Evolutionary conservation across 768 basidiomycete genomes (phyloP).

Genomic region (Lactarius akahatsu): DNA sequence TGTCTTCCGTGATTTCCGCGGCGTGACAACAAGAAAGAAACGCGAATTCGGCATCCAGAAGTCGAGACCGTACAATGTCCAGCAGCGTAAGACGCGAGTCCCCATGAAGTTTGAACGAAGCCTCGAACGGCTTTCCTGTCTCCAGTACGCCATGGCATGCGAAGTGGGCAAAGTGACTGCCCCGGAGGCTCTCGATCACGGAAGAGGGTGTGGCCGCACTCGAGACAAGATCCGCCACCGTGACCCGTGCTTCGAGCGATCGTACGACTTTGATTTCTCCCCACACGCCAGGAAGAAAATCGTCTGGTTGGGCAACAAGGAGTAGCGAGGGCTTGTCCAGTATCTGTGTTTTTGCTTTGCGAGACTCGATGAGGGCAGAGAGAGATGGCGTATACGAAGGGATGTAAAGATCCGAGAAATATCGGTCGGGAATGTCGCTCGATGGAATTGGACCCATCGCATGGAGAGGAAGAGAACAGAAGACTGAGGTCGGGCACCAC

Average conservation of each 20-base stretch:
- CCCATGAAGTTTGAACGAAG: not conserved
- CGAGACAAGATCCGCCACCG: not conserved
- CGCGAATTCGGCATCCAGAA: slow-evolving; percentile 13
- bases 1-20: not conserved
- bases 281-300: not conserved
- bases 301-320: slow-evolving; percentile 11
- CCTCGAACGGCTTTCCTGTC: not conserved
- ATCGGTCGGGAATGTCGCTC: not conserved
- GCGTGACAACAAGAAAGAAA: slow-evolving; percentile 19
- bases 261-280: not conserved
- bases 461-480: slow-evolving; percentile 26
- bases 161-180: not conserved
- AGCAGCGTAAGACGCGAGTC: slow-evolving; percentile 2
- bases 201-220: not conserved
- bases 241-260: not conserved
- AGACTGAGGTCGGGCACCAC: not conserved
- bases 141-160: slow-evolving; percentile 16
- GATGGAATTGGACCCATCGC: slow-evolving; percentile 23
- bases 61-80: slow-evolving; percentile 10
- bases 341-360: not conserved
- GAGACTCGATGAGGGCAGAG: not conserved
- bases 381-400: not conserved
- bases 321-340: not conserved
- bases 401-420: slow-evolving; percentile 18
- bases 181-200: not conserved